phyloP scores from a whole-genome alignment of 2,329 filamentous ascomycete species.

The Conoideocrella luteorostrata region DNA sequence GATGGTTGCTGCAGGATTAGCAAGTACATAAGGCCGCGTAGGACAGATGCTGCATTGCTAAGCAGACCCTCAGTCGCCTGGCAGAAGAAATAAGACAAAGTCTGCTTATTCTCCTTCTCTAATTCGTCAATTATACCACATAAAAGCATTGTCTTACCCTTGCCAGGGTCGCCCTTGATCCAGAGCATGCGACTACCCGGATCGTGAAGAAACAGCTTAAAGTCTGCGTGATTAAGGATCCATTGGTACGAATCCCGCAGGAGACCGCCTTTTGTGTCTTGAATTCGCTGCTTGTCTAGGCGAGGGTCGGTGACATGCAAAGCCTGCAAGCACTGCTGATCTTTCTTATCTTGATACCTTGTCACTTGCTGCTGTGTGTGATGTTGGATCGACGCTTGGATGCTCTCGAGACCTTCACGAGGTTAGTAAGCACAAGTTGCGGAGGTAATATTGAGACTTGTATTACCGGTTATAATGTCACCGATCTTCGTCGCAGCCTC shows the following conservation, averaged over 20 bases:
- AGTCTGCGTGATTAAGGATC: conserved; percentile 23
- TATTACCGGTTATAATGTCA: no score
- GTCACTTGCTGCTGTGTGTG: conserved; percentile 6
- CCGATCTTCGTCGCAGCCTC: no score
- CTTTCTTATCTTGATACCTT: conserved; percentile 6
- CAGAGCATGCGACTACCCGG: conserved; percentile 23
- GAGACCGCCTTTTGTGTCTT: conserved; percentile 27
- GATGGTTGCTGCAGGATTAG: conserved; percentile 26
- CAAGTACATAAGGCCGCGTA: conserved; percentile 36
- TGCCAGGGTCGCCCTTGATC: conserved; percentile 34
- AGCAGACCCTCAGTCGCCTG: conserved; percentile 29
- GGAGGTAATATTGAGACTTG: no score
- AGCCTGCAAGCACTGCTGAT: conserved; percentile 16
- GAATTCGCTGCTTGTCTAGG: conserved; percentile 27
- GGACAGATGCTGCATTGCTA: conserved; percentile 31
- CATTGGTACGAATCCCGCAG: conserved; percentile 25
- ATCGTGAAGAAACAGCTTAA: conserved; percentile 12
- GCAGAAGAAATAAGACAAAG: conserved; percentile 34
- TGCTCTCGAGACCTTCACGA: conserved; percentile 5
- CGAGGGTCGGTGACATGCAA: conserved; percentile 21
- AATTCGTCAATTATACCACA: conserved; percentile 24
- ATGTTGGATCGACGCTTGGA: conserved; percentile 8
- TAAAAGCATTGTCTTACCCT: conserved; percentile 39
- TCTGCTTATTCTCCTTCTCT: no score
- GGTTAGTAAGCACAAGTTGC: no score